A percentile compares a stretch with the other conserved stretches of the same genome.
These are phyloP conservation scores for Nakazawaea holstii DNA, from an alignment of 805 yeast species.

Conservation along the genomic window DNA sequence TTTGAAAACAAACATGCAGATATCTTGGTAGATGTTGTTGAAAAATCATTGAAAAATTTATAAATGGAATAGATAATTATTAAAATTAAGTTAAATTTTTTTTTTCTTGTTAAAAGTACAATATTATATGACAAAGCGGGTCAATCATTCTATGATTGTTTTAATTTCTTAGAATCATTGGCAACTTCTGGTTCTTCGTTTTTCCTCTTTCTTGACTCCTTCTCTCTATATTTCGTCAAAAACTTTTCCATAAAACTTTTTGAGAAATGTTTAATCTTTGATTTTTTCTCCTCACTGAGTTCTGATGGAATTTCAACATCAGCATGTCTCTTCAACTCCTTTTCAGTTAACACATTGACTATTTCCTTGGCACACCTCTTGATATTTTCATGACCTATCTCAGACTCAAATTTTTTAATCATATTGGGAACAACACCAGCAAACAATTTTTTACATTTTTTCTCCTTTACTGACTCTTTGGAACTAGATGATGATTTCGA, in stretches of 20 bases:
- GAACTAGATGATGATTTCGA: not conserved
- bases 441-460: constrained; percentile 35
- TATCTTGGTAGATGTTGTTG: constrained; percentile 37
- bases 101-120: no score
- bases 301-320: constrained; percentile 44
- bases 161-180: not conserved
- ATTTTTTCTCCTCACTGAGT: constrained; percentile 56
- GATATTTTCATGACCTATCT: constrained; percentile 65
- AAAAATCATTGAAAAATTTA: constrained; percentile 13
- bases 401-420: constrained; percentile 57
- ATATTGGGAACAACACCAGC: constrained; percentile 79
- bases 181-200: not conserved
- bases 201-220: constrained; percentile 14
- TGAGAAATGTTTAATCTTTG: constrained; percentile 64
- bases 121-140: no score
- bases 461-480: not conserved
- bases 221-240: constrained; percentile 39
- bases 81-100: no score
- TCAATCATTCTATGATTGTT: not conserved
- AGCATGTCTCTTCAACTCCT: constrained; percentile 53
- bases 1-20: constrained; percentile 61
- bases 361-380: constrained; percentile 80
- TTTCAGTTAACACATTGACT: constrained; percentile 57
- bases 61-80: no score
- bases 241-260: constrained; percentile 64